Evolutionary conservation across 768 basidiomycete genomes (phyloP), one percentile per base, ranked within the genome.

Genomic region (Cantharellus cinnabarinus): DNA sequence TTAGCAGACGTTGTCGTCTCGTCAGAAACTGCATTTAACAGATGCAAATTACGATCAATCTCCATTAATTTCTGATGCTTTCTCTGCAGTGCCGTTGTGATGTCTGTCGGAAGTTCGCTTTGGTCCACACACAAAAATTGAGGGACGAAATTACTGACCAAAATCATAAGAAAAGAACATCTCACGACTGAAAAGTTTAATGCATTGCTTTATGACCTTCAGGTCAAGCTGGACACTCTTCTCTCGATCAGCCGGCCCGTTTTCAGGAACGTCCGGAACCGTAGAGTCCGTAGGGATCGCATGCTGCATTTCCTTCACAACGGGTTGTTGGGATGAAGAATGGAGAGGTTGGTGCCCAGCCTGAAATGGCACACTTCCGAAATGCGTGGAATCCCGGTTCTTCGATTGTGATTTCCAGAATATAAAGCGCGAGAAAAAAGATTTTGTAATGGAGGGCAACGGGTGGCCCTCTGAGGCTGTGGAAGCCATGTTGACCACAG

Each of bases 151-250:
- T 35, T 63, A 65, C 73, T 60, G 68, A 85, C 90, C 91, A 64
- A 89, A 90, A 60, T 77, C 80, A 68, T 89, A 85, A 0, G 88
- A 76, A 67, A 89, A 94, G 69, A 85, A 91, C 87, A 95, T 94
- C 52, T 80, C 83, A 5, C 89, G 89, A 64, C 83, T 86, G 65
- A 81, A 89, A 64, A 88, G 83, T 58, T 78, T 75, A 39, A 89
- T 74, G 58, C 80, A 82, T 68, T 93, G 87, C 34, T 80, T 74
- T 5, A 94, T 71, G 51, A 94, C 83, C 69, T 89, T 90, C 39
- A 77, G 75, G 65, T 95, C 91, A 4, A 95, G 70, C 64, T 91
- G 85, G 2, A 76, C 73, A 63, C 83, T 77, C 65, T 74, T 78
- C 66, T 86, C 82, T 70, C 85, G 84, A 0, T 81, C 78, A 1